These are phyloP conservation scores for Inga oerstediana DNA, from an alignment of 306 rosid species.

Conservation along the genomic window DNA sequence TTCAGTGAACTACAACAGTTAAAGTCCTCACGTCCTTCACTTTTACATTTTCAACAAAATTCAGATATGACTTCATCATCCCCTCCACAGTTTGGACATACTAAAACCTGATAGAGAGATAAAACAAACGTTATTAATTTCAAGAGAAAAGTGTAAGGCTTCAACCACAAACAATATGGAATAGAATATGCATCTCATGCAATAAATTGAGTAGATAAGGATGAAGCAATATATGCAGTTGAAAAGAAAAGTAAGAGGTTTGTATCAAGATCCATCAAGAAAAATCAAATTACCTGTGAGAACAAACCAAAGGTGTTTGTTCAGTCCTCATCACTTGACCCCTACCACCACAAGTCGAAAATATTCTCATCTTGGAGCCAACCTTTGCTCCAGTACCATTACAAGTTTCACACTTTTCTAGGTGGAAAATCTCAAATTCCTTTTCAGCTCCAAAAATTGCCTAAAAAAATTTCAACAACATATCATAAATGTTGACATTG, in stretches of 20 bases:
- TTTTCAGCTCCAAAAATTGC: conserved; percentile 93
- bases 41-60: conserved; percentile 86
- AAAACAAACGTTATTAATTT: conserved; percentile 14
- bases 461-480: conserved; percentile 80
- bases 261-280: conserved; percentile 17
- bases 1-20: no score
- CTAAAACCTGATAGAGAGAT: conserved; percentile 66
- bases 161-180: not conserved
- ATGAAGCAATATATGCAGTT: not conserved
- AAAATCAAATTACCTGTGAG: conserved; percentile 74
- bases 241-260: conserved; percentile 11
- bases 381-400: conserved; percentile 82
- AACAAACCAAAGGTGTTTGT: conserved; percentile 99
- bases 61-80: conserved; percentile 93
- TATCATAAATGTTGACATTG: conserved; percentile 76
- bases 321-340: conserved; percentile 99
- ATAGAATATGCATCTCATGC: not conserved
- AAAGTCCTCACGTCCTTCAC: conserved; percentile 62
- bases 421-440: conserved; percentile 92
- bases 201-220: not conserved
- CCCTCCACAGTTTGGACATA: conserved; percentile 92
- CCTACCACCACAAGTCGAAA: conserved; percentile 99
- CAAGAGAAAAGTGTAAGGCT: conserved; percentile 6
- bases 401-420: conserved; percentile 93
- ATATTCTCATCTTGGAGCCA: conserved; percentile 90